Percentiles rank a stretch among this genome's conserved stretches.
Conservation (phyloP, 2,329 filamentous ascomycete species). For the Epichloe sibirici region DNA sequence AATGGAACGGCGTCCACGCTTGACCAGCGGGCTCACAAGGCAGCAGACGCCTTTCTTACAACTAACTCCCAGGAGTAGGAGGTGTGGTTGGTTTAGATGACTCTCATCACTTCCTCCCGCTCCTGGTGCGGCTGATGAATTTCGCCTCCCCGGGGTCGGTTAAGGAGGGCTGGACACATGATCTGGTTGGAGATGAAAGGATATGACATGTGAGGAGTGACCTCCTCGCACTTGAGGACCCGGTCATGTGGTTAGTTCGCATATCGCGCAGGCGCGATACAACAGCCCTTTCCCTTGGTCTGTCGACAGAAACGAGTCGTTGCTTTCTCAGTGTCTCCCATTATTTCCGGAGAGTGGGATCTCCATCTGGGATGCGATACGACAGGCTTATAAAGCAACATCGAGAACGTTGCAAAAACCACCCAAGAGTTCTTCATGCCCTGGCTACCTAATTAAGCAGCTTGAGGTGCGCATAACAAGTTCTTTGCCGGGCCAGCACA, state of each 20-base stretch:
- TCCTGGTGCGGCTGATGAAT: background rate
- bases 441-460: background rate
- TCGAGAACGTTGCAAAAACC: background rate
- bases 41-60: background rate
- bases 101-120: background rate
- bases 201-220: background rate
- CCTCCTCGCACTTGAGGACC: background rate
- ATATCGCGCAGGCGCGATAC: background rate
- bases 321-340: background rate
- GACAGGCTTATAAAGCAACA: background rate
- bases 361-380: background rate
- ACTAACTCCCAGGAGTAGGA: background rate
- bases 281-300: background rate
- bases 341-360: background rate
- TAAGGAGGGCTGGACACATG: too few relatives aligned
- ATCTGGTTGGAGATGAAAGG: background rate
- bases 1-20: slow-evolving; percentile 1
- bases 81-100: background rate
- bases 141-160: background rate
- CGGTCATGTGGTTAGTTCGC: background rate
- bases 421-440: background rate
- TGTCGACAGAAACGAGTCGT: background rate
- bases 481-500: too few relatives aligned
- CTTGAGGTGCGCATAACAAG: too few relatives aligned
- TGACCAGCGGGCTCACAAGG: background rate